These are phyloP conservation scores for Lithospermum erythrorhizon DNA, from an alignment of 257 asterid species.

Conservation along the genomic window DNA sequence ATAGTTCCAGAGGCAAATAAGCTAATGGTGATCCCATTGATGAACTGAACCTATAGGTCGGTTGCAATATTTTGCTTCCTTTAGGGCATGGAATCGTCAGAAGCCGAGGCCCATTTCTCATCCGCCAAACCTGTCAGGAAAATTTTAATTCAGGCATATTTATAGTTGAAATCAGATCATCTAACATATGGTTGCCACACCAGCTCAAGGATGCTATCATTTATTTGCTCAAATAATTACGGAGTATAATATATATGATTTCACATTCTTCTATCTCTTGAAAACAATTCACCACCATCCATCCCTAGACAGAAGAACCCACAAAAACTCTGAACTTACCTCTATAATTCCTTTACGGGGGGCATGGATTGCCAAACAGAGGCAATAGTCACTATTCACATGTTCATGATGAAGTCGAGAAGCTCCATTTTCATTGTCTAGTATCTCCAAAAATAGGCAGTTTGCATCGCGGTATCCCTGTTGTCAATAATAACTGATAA, in stretches of 20 bases:
- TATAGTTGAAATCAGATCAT: no score
- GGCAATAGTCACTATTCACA: slow-evolving; percentile 68
- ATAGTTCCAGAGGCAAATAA: slow-evolving; percentile 66
- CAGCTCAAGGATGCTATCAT: no score
- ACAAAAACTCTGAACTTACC: slow-evolving; percentile 27
- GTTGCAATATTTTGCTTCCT: slow-evolving; percentile 90
- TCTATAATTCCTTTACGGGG: slow-evolving; percentile 93
- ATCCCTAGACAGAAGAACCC: not conserved
- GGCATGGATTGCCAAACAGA: slow-evolving; percentile 93
- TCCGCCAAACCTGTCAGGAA: slow-evolving; percentile 77
- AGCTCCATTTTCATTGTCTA: slow-evolving; percentile 41
- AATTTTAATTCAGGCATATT: slow-evolving; percentile 2
- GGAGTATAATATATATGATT: no score
- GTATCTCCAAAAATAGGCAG: slow-evolving; percentile 93
- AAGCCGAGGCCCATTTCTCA: slow-evolving; percentile 91
- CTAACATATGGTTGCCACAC: no score
- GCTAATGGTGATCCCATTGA: slow-evolving; percentile 27
- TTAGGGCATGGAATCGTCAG: slow-evolving; percentile 76
- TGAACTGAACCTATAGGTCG: slow-evolving; percentile 72
- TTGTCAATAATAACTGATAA: slow-evolving; percentile 1
- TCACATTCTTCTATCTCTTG: no score
- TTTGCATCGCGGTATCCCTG: slow-evolving; percentile 99
- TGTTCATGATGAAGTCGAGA: slow-evolving; percentile 27
- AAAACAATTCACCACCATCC: no score
- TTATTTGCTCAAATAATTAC: no score